Evolutionary conservation across 768 basidiomycete species (phyloP).

Genomic region (Lentinula sp.): DNA sequence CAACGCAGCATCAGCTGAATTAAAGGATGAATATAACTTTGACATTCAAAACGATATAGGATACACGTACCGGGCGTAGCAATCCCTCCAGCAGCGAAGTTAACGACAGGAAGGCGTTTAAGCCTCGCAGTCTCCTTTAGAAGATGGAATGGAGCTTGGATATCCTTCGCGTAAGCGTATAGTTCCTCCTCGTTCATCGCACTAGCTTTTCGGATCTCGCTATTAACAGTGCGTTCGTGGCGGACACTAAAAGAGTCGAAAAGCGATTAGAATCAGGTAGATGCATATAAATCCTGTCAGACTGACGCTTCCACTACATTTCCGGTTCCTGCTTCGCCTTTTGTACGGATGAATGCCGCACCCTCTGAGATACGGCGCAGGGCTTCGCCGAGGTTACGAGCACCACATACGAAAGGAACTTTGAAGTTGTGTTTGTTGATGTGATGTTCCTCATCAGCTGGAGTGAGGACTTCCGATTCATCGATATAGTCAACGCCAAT

Average conservation of each 20-base stretch:
- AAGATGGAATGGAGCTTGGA: constrained; percentile 90
- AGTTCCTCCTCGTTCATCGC: constrained; percentile 95
- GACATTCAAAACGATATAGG: background rate
- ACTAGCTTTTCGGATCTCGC: constrained; percentile 79
- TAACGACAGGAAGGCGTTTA: constrained; percentile 91
- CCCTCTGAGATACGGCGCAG: constrained; percentile 95
- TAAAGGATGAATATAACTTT: constrained; percentile 8
- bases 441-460: constrained; percentile 93
- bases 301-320: constrained; percentile 78
- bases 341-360: constrained; percentile 97
- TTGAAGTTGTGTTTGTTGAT: constrained; percentile 97
- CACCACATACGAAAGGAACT: constrained; percentile 94
- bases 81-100: constrained; percentile 93
- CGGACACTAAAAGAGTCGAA: constrained; percentile 45
- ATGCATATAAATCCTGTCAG: background rate
- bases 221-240: constrained; percentile 78
- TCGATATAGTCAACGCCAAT: constrained; percentile 97
- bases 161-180: constrained; percentile 87
- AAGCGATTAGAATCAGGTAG: background rate
- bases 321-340: constrained; percentile 87
- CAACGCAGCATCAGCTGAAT: constrained; percentile 83
- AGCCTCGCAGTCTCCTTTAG: constrained; percentile 93
- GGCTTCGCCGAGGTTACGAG: constrained; percentile 92
- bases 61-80: constrained; percentile 72
- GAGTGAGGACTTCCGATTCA: constrained; percentile 91